Percentiles rank a stretch among this genome's conserved stretches.
These are phyloP conservation scores for Aspergillus oerlinghausenensis DNA, from an alignment of 2,329 filamentous ascomycete genomes.

Conservation along the genomic window DNA sequence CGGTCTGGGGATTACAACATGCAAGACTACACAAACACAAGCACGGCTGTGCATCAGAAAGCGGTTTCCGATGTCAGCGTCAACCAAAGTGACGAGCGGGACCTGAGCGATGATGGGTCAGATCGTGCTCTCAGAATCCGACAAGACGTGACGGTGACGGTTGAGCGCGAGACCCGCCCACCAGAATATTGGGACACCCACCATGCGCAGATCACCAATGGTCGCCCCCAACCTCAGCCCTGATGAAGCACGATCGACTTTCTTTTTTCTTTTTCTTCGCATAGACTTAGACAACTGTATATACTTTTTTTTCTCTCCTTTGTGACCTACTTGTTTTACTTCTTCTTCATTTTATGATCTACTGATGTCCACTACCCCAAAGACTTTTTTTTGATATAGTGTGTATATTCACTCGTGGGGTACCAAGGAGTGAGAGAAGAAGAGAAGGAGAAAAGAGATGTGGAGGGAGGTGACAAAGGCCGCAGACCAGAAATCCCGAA, in stretches of 20 bases:
- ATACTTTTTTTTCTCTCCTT: not conserved
- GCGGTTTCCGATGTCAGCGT: conserved; percentile 24
- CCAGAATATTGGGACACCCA: conserved; percentile 9
- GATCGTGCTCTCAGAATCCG: conserved; percentile 35
- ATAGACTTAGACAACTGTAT: not conserved
- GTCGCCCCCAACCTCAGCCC: conserved; percentile 3
- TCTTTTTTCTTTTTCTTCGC: not conserved
- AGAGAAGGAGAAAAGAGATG: too few species aligned
- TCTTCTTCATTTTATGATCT: not conserved
- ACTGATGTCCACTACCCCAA: not conserved
- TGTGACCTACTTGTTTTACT: not conserved
- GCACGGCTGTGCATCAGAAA: conserved; percentile 24
- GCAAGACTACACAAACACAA: conserved; percentile 24
- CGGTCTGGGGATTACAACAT: conserved; percentile 28
- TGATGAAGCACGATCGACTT: conserved; percentile 3
- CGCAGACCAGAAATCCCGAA: too few species aligned
- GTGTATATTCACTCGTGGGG: not conserved
- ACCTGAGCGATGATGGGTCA: conserved; percentile 34
- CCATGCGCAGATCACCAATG: not conserved
- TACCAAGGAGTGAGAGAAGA: too few species aligned
- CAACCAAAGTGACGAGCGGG: conserved; percentile 23
- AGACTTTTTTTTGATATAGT: not conserved
- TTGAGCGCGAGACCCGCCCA: conserved; percentile 16
- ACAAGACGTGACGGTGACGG: conserved; percentile 35
- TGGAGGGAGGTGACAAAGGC: too few species aligned